These are phyloP conservation scores for Penicillium goetzii DNA, from an alignment of 495 filamentous ascomycete species.

Conservation along the genomic window DNA sequence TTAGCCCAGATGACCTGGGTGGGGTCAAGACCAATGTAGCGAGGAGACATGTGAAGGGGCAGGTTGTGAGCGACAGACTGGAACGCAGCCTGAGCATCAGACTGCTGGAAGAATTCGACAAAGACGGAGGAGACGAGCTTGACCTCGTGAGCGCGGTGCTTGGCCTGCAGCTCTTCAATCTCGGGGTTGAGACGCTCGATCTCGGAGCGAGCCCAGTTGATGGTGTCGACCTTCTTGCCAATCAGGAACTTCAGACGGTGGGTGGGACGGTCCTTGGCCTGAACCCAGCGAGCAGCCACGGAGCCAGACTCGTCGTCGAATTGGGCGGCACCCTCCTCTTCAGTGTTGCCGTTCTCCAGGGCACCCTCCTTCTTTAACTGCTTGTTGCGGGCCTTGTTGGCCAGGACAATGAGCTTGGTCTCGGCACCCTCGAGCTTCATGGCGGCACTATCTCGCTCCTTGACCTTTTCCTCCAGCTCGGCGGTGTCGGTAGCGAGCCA, in stretches of 20 bases:
- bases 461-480: conserved; percentile 81
- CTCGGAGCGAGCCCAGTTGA: conserved; percentile 85
- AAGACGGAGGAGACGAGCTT: conserved; percentile 66
- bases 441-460: conserved; percentile 80
- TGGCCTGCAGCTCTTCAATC: conserved; percentile 73
- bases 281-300: conserved; percentile 78
- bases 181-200: conserved; percentile 80
- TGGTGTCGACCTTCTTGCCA: conserved; percentile 84
- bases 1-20: conserved; percentile 89
- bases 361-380: conserved; percentile 68
- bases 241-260: conserved; percentile 79
- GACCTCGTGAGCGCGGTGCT: conserved; percentile 70
- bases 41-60: conserved; percentile 89
- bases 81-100: conserved; percentile 82
- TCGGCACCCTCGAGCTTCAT: conserved; percentile 89
- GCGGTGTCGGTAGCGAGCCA: conserved; percentile 85
- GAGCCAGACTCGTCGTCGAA: conserved; percentile 68
- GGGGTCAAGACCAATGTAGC: conserved; percentile 84
- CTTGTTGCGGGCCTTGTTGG: conserved; percentile 77
- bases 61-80: conserved; percentile 85
- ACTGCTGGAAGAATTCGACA: conserved; percentile 81
- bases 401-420: conserved; percentile 80
- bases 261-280: conserved; percentile 79
- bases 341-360: conserved; percentile 48
- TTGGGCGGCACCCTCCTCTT: conserved; percentile 52